phyloP scores from a whole-genome alignment of 2,329 filamentous ascomycete genomes.

The Orbilia quercus region DNA sequence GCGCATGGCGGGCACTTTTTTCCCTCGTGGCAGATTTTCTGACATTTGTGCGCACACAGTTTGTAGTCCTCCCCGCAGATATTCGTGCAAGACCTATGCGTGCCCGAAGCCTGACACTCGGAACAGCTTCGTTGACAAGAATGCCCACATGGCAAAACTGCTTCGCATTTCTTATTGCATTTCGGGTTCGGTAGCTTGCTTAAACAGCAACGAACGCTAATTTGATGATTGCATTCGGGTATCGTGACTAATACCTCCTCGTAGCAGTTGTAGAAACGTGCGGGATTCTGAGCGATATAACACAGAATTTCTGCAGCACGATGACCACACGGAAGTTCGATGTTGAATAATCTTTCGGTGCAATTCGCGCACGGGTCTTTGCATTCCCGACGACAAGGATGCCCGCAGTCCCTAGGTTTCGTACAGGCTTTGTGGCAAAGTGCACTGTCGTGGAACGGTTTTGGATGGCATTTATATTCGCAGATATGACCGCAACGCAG shows the following conservation, averaged over 20 bases:
- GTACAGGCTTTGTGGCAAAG: conserved; percentile 62
- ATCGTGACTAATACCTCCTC: conserved; percentile 66
- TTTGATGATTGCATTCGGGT: conserved; percentile 69
- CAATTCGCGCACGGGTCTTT: conserved; percentile 59
- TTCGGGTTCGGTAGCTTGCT: conserved; percentile 64
- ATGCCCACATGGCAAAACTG: conserved; percentile 28
- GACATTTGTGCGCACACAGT: conserved; percentile 71
- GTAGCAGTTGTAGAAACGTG: conserved; percentile 66
- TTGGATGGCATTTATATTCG: conserved; percentile 60
- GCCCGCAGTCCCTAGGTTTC: conserved; percentile 61
- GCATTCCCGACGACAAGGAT: conserved; percentile 62
- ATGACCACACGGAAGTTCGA: conserved; percentile 58
- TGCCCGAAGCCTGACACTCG: conserved; percentile 64
- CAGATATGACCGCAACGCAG: conserved; percentile 58
- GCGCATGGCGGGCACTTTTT: conserved; percentile 66
- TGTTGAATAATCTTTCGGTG: conserved; percentile 24
- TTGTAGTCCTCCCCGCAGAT: conserved; percentile 67
- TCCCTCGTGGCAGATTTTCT: conserved; percentile 67
- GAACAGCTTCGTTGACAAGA: conserved; percentile 67
- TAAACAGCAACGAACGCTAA: conserved; percentile 66
- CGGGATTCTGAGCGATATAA: conserved; percentile 64
- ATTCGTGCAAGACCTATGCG: conserved; percentile 64
- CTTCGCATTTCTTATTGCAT: conserved; percentile 32
- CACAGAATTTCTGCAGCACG: conserved; percentile 59
- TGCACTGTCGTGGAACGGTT: conserved; percentile 59